Evolutionary conservation across 345 rosid species (phyloP).

Genomic region (Dipteronia sinensis): DNA sequence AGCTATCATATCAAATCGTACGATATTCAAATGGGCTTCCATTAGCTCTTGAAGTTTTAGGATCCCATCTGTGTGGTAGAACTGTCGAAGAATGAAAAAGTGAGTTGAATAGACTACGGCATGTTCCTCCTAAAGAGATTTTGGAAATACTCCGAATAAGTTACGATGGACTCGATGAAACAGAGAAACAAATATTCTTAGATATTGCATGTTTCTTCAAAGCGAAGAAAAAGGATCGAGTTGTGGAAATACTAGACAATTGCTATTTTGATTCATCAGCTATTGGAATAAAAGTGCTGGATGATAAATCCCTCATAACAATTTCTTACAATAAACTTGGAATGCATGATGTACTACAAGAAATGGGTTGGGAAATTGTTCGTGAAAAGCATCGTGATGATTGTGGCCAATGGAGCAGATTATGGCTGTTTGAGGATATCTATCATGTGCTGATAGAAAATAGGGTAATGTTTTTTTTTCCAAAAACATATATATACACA

Average conservation of each 20-base stretch:
- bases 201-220: conserved; percentile 16
- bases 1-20: conserved; percentile 2
- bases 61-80: background rate
- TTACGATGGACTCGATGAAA: conserved; percentile 1
- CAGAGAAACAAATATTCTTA: background rate
- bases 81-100: background rate
- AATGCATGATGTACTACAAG: conserved; percentile 26
- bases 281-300: background rate
- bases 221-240: background rate
- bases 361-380: conserved; percentile 23
- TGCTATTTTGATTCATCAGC: conserved; percentile 6
- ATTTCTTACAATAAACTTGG: conserved; percentile 4
- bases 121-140: background rate
- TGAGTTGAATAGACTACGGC: background rate
- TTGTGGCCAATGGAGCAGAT: conserved; percentile 12
- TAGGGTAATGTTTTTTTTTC: background rate
- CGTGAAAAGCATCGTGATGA: too few relatives aligned
- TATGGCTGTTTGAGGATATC: conserved; percentile 20
- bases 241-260: conserved; percentile 1
- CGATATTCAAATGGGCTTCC: conserved; percentile 11
- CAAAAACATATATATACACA: background rate
- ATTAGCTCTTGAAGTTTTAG: conserved; percentile 20
- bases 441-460: background rate
- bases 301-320: conserved; percentile 11
- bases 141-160: background rate